Base-by-base conservation (phyloP, 2,329 filamentous ascomycete genomes). In the Leptodontidium sp. region DNA sequence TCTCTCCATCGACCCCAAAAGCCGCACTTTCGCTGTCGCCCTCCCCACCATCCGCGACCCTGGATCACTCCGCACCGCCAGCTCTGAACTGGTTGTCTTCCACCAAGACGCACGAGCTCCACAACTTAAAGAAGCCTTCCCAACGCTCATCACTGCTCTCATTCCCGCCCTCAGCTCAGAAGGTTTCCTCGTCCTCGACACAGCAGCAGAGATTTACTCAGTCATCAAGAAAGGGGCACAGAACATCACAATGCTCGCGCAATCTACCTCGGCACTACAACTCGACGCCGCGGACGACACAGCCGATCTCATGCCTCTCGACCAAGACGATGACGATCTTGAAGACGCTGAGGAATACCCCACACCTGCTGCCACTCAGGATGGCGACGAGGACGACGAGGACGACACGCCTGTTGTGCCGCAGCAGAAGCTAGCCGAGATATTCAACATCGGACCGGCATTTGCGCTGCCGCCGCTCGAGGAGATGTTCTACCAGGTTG, bases 121-220 rank as follows among this genome's bases (percentile, higher is more conserved):
- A 12, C 79, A 92, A 43, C 85, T 89, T 50, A 81, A 89, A 74
- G 82, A 88, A 70, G 83, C 81, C 35, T 86, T 87, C 11, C 82
- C 87, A 2, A 83, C 85, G 67, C 81, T 88, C 26, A 87, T 93
- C 12, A 87, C 91, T 26, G 88, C 90, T 14, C 80, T 97, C 1
- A 82, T 93, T 1, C 85, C 92, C 2, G 85, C 88, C 24, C 83
- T 86, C 14, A 85, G 84, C 24, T 87, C 88, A 1, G 89, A 88
- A 57, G 93, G 93, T 4, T 97, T 93, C 78, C 82, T 96, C 49
- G 82, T 91, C 11, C 80, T 97, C 6, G 93, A 97, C 77, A 86
- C 90, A n/a, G 84, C 88, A 0, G 93, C 93, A 15, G 90, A 92
- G 75, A 83, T 97, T 49, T 89, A 88, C 81, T 87, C 86, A 35